phyloP scores from a whole-genome alignment of 2,329 filamentous ascomycete genomes.

The Fusarium sp. region DNA sequence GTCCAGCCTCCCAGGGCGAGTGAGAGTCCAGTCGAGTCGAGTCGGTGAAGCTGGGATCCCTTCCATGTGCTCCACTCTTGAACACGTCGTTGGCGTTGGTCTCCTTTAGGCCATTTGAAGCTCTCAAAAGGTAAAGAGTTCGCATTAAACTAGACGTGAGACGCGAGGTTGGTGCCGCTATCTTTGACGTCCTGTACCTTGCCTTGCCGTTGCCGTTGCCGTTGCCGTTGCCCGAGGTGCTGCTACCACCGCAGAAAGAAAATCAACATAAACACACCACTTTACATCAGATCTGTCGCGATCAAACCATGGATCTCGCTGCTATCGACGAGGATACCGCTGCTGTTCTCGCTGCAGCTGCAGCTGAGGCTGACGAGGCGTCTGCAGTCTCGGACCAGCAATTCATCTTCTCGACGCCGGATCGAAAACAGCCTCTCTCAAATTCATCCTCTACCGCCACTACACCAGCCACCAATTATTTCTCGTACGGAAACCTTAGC shows the following conservation, averaged over 20 bases:
- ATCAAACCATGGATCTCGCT: constrained; percentile 38
- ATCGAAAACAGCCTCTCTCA: constrained; percentile 37
- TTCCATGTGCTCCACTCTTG: constrained; percentile 31
- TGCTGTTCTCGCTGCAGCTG: constrained; percentile 39
- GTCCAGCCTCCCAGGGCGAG: constrained; percentile 23
- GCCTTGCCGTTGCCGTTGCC: constrained; percentile 20
- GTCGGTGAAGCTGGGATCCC: constrained; percentile 36
- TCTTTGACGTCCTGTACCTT: constrained; percentile 6
- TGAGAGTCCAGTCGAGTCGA: constrained; percentile 24
- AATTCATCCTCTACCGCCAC: constrained; percentile 28
- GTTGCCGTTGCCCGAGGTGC: constrained; percentile 14
- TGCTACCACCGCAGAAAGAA: neutral
- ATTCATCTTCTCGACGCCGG: constrained; percentile 39
- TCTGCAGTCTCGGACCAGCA: constrained; percentile 35
- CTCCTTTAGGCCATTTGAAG: constrained; percentile 32
- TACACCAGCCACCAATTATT: constrained; percentile 40
- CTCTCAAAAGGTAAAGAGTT: constrained; percentile 36
- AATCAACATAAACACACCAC: constrained; percentile 6
- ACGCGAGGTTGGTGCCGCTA: constrained; percentile 24
- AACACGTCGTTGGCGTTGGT: constrained; percentile 37
- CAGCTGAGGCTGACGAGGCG: constrained; percentile 33
- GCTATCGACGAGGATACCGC: constrained; percentile 42
- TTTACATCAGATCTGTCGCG: neutral
- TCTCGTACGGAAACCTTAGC: constrained; percentile 25
- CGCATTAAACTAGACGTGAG: constrained; percentile 17